Conservation (phyloP, 1,284 basidiomycete species). For the Neolentinus lepideus region DNA sequence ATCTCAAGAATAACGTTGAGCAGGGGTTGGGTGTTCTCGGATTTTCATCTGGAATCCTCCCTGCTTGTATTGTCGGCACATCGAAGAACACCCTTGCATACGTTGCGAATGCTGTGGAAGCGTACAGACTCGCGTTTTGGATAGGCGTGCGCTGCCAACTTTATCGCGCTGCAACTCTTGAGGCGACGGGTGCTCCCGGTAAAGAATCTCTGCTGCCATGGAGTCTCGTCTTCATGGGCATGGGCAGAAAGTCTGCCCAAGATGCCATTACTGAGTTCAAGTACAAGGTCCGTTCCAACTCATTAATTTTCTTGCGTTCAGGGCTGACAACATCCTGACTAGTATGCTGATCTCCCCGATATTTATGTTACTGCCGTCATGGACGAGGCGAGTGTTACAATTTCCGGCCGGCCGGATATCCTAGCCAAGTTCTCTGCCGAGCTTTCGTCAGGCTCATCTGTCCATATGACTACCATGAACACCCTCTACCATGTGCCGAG, state of each 20-base stretch:
- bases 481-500: conserved; percentile 47
- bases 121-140: conserved; percentile 50
- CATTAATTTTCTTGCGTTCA: conserved; percentile 2
- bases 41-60: conserved; percentile 56
- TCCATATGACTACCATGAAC: conserved; percentile 36
- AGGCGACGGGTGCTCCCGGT: conserved; percentile 10
- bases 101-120: conserved; percentile 39
- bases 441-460: conserved; percentile 24
- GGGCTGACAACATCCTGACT: conserved; percentile 1
- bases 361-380: conserved; percentile 46
- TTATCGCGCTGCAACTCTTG: conserved; percentile 25
- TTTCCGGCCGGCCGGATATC: conserved; percentile 49
- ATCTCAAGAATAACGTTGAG: conserved; percentile 25
- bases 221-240: conserved; percentile 43
- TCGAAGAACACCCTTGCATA: conserved; percentile 34
- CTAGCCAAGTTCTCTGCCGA: conserved; percentile 34
- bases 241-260: conserved; percentile 25
- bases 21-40: conserved; percentile 39
- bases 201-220: conserved; percentile 32
- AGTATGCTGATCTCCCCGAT: conserved; percentile 14
- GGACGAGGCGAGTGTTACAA: conserved; percentile 38
- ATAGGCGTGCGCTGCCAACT: conserved; percentile 45
- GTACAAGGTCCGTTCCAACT: conserved; percentile 23
- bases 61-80: conserved; percentile 46
- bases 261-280: conserved; percentile 30